Conservation (phyloP, 441 rosid species). For the Pelargonium myrrhifolium region DNA sequence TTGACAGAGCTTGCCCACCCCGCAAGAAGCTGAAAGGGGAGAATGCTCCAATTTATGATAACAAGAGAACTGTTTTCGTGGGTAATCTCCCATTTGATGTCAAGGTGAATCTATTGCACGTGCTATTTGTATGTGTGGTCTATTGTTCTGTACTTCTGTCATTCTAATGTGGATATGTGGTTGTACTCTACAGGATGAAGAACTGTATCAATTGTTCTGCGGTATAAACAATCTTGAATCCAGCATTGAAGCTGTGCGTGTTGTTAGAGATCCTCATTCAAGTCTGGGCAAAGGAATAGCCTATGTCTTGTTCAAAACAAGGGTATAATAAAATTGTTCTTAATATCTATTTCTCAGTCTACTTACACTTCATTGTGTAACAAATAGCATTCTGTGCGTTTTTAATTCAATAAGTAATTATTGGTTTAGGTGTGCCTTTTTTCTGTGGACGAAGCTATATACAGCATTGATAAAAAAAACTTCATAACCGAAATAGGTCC, state of each 20-base stretch:
- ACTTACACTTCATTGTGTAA: not conserved
- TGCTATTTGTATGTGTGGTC: not conserved
- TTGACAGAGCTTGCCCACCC: slow-evolving; percentile 96
- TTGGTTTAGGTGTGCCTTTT: too few relatives aligned
- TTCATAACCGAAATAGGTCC: not conserved
- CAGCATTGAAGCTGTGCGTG: slow-evolving; percentile 82
- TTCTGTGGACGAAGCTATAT: too few relatives aligned
- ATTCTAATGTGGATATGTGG: slow-evolving; percentile 4
- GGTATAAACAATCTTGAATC: slow-evolving; percentile 49
- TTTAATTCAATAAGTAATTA: too few relatives aligned
- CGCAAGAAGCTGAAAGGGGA: slow-evolving; percentile 75
- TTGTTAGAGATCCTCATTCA: slow-evolving; percentile 70
- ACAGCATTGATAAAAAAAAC: too few relatives aligned
- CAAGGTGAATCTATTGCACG: slow-evolving; percentile 42
- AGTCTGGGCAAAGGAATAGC: slow-evolving; percentile 96
- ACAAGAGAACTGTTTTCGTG: slow-evolving; percentile 72
- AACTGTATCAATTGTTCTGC: slow-evolving; percentile 71
- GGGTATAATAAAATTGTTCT: slow-evolving; percentile 38
- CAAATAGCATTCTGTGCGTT: not conserved
- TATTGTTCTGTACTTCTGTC: slow-evolving; percentile 5
- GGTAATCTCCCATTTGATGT: slow-evolving; percentile 98
- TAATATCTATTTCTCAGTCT: slow-evolving; percentile 2
- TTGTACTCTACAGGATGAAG: slow-evolving; percentile 62
- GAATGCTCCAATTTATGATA: slow-evolving; percentile 51
- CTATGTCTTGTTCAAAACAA: slow-evolving; percentile 75